phyloP scores from a whole-genome alignment of 2,329 filamentous ascomycete genomes.

The Pseudocercospora fijiensis region DNA sequence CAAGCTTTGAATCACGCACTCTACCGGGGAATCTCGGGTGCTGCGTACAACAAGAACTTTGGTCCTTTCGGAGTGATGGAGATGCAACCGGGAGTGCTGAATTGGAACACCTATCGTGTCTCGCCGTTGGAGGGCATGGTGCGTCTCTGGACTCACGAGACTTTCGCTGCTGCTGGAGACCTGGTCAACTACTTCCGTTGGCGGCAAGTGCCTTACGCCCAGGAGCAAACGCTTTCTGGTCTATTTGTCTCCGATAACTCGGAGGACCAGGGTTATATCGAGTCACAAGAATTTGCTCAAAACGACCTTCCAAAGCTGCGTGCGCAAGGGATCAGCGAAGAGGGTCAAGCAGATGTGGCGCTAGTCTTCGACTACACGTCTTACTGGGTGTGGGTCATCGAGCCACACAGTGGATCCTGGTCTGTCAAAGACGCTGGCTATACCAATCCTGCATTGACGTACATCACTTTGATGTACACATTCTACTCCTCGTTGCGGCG shows the following conservation, averaged over 20 bases:
- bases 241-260: constrained; percentile 26
- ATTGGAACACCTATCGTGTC: constrained; percentile 30
- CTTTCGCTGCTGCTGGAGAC: constrained; percentile 27
- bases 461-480: constrained; percentile 23
- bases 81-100: constrained; percentile 30
- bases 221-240: constrained; percentile 29
- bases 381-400: constrained; percentile 29
- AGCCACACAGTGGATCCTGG: constrained; percentile 28
- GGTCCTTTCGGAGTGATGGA: constrained; percentile 31
- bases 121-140: constrained; percentile 30
- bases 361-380: constrained; percentile 28
- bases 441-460: constrained; percentile 17
- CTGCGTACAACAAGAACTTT: constrained; percentile 18
- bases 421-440: constrained; percentile 26
- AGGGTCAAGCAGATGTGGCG: constrained; percentile 24
- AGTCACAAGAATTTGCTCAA: constrained; percentile 22
- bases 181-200: constrained; percentile 32
- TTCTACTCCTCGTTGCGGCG: constrained; percentile 30
- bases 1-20: constrained; percentile 26
- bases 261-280: constrained; percentile 25
- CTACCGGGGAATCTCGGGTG: constrained; percentile 27
- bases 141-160: constrained; percentile 29
- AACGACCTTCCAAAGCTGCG: constrained; percentile 22
- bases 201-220: constrained; percentile 28
- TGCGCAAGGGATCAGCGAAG: not conserved